Evolutionary conservation across 441 rosid species (phyloP).

Genomic region (Pelargonium hybrid): DNA sequence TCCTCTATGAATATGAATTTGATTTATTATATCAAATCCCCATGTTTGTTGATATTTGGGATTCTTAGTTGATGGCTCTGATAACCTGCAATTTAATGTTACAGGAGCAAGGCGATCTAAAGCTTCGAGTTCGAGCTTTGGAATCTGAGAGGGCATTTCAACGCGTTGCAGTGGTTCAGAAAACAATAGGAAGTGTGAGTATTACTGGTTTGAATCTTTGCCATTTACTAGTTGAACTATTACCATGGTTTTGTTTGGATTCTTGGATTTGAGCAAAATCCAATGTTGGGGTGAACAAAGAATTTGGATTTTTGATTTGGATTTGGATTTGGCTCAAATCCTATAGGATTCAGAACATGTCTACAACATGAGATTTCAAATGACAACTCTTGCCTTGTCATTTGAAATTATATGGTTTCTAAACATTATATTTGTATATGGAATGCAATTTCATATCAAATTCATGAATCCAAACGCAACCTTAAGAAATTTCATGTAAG

Average conservation of each 20-base stretch:
- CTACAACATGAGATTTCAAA: too few relatives aligned
- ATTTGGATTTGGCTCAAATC: too few relatives aligned
- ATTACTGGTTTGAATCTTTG: conserved; percentile 4
- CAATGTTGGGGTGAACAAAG: too few relatives aligned
- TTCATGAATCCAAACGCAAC: too few relatives aligned
- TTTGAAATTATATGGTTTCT: too few relatives aligned
- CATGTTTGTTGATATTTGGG: not conserved
- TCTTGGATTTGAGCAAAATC: too few relatives aligned
- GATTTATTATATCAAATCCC: not conserved
- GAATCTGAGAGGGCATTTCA: conserved; percentile 96
- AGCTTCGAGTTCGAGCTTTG: conserved; percentile 83
- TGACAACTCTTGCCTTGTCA: too few relatives aligned
- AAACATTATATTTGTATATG: too few relatives aligned
- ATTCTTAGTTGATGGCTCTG: conserved; percentile 6
- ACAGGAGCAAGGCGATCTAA: conserved; percentile 98
- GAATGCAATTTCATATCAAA: too few relatives aligned
- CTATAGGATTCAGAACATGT: too few relatives aligned
- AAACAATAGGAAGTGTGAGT: conserved; percentile 94
- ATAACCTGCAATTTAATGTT: conserved; percentile 10
- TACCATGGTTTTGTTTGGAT: too few relatives aligned
- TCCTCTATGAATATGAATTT: conserved; percentile 6
- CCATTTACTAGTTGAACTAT: not conserved
- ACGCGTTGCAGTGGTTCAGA: conserved; percentile 92
- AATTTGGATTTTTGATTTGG: too few relatives aligned
- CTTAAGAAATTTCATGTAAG: not conserved